Evolutionary conservation across 1,284 basidiomycete species (phyloP).

Genomic region (Trichosporon ovoides): DNA sequence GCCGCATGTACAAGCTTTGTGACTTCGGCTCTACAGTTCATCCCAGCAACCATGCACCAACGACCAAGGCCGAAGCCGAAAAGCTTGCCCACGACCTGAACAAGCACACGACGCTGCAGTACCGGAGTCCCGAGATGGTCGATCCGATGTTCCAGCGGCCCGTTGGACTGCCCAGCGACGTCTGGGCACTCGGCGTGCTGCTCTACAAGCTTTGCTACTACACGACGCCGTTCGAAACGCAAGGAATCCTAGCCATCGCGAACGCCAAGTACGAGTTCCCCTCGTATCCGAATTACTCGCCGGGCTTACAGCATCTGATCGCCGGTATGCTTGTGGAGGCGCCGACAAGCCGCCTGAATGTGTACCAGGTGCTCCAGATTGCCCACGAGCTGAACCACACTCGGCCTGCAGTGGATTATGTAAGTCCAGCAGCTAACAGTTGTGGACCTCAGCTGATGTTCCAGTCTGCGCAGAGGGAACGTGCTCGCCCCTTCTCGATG

Average conservation of each 20-base stretch:
- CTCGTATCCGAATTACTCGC: constrained; percentile 86
- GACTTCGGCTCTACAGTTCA: constrained; percentile 93
- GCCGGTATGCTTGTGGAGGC: constrained; percentile 86
- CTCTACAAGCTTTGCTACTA: constrained; percentile 91
- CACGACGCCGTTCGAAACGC: constrained; percentile 97
- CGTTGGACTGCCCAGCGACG: constrained; percentile 55
- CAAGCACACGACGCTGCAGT: constrained; percentile 89
- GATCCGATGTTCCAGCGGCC: constrained; percentile 55
- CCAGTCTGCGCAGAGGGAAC: neutral
- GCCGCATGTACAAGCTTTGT: constrained; percentile 81
- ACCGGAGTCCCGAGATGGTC: constrained; percentile 97
- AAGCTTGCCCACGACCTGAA: constrained; percentile 87
- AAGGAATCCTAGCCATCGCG: constrained; percentile 90
- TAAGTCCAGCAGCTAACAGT: constrained; percentile 1
- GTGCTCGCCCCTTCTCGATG: neutral
- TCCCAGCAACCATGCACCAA: constrained; percentile 63
- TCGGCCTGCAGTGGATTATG: constrained; percentile 68
- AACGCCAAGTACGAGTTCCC: constrained; percentile 95
- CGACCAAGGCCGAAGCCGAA: constrained; percentile 72
- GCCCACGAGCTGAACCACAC: constrained; percentile 79
- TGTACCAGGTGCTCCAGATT: constrained; percentile 69
- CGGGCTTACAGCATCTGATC: constrained; percentile 78
- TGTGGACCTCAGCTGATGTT: neutral
- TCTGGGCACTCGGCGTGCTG: constrained; percentile 71
- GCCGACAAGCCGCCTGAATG: constrained; percentile 70